A percentile compares a stretch with the other conserved stretches of the same genome.
Evolutionary conservation across 495 filamentous ascomycete species (phyloP).

Genomic region (Hypoxylon lienhwacheense): DNA sequence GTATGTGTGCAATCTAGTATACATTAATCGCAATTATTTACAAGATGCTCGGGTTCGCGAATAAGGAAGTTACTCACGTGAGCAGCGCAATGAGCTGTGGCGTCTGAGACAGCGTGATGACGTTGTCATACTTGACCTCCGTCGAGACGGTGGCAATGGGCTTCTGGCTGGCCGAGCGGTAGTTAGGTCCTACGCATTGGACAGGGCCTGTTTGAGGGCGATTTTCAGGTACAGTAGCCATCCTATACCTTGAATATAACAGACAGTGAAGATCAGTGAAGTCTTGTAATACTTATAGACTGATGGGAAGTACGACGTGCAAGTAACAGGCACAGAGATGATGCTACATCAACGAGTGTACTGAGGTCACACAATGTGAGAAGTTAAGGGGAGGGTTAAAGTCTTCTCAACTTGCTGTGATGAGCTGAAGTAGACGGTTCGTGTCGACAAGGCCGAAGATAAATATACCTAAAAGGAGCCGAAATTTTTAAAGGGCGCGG

Average conservation of each 20-base stretch:
- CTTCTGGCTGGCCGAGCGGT: slow-evolving; percentile 74
- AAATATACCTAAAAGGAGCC: no score
- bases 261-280: background rate
- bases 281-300: background rate
- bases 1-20: slow-evolving; percentile 12
- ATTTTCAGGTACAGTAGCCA: slow-evolving; percentile 33
- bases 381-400: background rate
- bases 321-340: background rate
- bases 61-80: slow-evolving; percentile 68
- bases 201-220: slow-evolving; percentile 57
- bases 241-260: slow-evolving; percentile 7
- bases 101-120: slow-evolving; percentile 87
- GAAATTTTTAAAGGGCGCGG: background rate
- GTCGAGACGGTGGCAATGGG: slow-evolving; percentile 90
- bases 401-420: background rate
- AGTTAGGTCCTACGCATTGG: slow-evolving; percentile 75
- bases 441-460: slow-evolving; percentile 2
- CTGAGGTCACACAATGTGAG: slow-evolving; percentile 3
- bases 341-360: background rate
- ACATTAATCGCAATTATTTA: background rate
- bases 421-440: slow-evolving; percentile 2
- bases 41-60: slow-evolving; percentile 13
- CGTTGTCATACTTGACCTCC: slow-evolving; percentile 77
- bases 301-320: background rate
- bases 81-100: slow-evolving; percentile 95